Percentiles rank a stretch among this genome's conserved stretches.
Evolutionary conservation across 1,139 yeast genomes (phyloP).

Genomic region (Scheffersomyces segobiensis): DNA sequence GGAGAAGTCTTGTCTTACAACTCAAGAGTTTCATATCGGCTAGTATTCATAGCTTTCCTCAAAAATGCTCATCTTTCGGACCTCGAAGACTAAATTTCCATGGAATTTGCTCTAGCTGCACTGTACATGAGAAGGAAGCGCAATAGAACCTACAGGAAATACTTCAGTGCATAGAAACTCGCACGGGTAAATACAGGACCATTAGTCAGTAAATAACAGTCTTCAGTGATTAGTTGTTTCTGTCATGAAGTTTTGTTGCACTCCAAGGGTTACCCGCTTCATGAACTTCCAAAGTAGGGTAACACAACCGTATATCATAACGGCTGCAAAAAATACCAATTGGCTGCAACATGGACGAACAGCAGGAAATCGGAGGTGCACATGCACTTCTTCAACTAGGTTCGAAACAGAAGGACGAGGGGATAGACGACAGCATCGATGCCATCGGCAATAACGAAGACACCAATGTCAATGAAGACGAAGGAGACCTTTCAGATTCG

Average conservation of each 20-base stretch:
- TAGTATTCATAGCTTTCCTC: not conserved
- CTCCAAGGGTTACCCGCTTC: conserved; percentile 15
- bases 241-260: not conserved
- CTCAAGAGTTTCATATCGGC: not conserved
- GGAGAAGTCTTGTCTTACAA: not conserved
- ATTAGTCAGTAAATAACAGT: not conserved
- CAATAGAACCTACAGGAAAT: not conserved
- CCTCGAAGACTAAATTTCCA: not conserved
- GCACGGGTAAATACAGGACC: not conserved
- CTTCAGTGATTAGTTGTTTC: not conserved
- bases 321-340: conserved; percentile 1
- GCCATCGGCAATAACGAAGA: conserved; percentile 7
- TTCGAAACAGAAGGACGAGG: conserved; percentile 26
- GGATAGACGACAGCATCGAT: conserved; percentile 12
- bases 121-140: not conserved
- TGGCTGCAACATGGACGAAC: conserved; percentile 30
- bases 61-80: not conserved
- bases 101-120: not conserved
- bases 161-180: not conserved
- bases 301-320: conserved; percentile 4
- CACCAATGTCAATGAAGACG: conserved; percentile 3
- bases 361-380: conserved; percentile 48
- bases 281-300: conserved; percentile 11
- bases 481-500: conserved; percentile 23
- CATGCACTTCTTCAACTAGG: conserved; percentile 48